A percentile compares a stretch with the other conserved stretches of the same genome.
These are phyloP conservation scores for Sporisorium scitamineum DNA, from an alignment of 1,284 basidiomycete species.

Conservation along the genomic window DNA sequence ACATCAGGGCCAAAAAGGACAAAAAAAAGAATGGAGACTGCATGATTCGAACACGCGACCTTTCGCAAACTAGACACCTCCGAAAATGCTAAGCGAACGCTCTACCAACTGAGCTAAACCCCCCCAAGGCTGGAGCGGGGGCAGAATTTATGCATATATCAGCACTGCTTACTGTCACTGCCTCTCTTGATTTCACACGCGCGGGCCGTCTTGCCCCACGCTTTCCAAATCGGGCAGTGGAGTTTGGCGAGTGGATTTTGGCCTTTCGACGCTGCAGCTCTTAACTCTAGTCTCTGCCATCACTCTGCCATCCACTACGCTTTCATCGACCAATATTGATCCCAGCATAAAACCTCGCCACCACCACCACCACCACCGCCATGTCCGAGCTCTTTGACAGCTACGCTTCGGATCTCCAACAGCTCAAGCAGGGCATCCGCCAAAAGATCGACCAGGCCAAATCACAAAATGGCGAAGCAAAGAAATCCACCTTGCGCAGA, in stretches of 20 bases:
- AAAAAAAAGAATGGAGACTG: slow-evolving; percentile 41
- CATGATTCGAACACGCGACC: slow-evolving; percentile 59
- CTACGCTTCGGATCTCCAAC: slow-evolving; percentile 64
- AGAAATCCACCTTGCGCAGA: slow-evolving; percentile 83
- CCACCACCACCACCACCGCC: slow-evolving; percentile 5
- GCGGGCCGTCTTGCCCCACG: slow-evolving; percentile 3
- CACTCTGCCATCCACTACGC: slow-evolving; percentile 2
- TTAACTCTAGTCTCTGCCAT: no score
- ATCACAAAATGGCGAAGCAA: slow-evolving; percentile 74
- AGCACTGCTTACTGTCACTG: no score
- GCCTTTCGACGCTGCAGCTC: no score
- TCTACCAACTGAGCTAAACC: slow-evolving; percentile 57
- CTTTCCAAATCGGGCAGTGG: slow-evolving; percentile 2
- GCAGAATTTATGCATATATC: neutral
- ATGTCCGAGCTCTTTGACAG: slow-evolving; percentile 69
- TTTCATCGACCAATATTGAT: no score
- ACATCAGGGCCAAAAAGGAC: neutral
- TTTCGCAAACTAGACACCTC: slow-evolving; percentile 41
- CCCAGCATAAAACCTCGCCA: neutral
- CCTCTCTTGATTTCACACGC: neutral
- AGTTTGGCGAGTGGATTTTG: neutral
- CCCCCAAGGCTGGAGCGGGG: slow-evolving; percentile 14
- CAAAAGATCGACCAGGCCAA: slow-evolving; percentile 48
- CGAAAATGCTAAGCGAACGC: slow-evolving; percentile 49
- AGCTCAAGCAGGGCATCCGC: slow-evolving; percentile 57